These are phyloP conservation scores for Fraxinus baroniana DNA, from an alignment of 305 asterid species.

Conservation along the genomic window DNA sequence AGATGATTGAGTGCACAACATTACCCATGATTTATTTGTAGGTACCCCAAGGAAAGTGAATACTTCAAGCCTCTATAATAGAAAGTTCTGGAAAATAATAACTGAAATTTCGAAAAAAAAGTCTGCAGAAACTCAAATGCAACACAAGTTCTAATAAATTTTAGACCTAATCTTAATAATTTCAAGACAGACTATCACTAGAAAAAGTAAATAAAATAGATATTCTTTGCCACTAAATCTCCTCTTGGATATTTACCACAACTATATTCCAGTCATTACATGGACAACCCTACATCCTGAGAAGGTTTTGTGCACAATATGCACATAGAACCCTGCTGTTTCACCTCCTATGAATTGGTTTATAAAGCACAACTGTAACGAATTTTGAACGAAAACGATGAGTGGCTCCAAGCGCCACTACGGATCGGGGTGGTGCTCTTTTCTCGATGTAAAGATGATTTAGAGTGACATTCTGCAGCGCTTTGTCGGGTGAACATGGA, in stretches of 20 bases:
- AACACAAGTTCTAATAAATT: not conserved
- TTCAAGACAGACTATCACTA: not conserved
- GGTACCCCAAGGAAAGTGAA: not conserved
- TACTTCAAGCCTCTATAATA: not conserved
- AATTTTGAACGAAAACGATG: slow-evolving; percentile 83
- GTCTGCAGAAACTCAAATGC: not conserved
- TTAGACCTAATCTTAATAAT: not conserved
- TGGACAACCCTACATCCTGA: not conserved
- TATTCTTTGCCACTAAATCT: slow-evolving; percentile 10
- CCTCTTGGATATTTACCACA: slow-evolving; percentile 14
- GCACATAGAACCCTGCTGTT: slow-evolving; percentile 12
- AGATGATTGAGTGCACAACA: no score
- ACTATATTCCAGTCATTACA: slow-evolving; percentile 20
- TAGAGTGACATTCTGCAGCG: slow-evolving; percentile 63
- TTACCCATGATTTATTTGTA: no score
- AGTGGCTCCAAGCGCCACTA: slow-evolving; percentile 74
- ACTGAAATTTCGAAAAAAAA: no score
- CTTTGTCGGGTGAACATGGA: slow-evolving; percentile 43
- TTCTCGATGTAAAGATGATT: slow-evolving; percentile 90
- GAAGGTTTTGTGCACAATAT: slow-evolving; percentile 2
- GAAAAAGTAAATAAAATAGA: not conserved
- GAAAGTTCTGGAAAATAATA: not conserved
- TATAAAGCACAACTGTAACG: slow-evolving; percentile 80
- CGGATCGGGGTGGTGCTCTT: slow-evolving; percentile 55
- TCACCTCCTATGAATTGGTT: slow-evolving; percentile 78